A percentile compares a stretch with the other conserved stretches of the same genome.
Evolutionary conservation across 2,329 filamentous ascomycete genomes (phyloP).

Genomic region (Colletotrichum kahawae): DNA sequence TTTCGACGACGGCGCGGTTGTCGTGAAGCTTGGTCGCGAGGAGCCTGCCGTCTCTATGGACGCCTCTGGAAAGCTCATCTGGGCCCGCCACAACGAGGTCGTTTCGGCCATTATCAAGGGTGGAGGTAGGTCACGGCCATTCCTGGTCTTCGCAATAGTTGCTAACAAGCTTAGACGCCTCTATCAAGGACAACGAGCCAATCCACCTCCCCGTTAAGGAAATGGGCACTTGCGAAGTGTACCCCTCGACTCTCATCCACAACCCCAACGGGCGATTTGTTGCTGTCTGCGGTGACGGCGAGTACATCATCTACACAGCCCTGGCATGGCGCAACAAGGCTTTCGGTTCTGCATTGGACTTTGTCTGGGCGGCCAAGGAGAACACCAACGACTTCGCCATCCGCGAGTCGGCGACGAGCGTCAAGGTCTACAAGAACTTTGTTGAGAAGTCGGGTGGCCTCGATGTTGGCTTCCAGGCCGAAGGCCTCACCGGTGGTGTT

Average conservation of each 20-base stretch:
- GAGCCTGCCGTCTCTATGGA: conserved; percentile 99
- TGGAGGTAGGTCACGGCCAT: conserved; percentile 55
- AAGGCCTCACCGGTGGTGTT: conserved; percentile 87
- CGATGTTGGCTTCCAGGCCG: conserved; percentile 94
- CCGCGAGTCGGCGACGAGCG: conserved; percentile 88
- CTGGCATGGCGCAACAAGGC: conserved; percentile 97
- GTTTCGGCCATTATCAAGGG: conserved; percentile 95
- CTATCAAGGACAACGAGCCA: conserved; percentile 85
- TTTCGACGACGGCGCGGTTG: conserved; percentile 96
- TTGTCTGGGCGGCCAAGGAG: conserved; percentile 95
- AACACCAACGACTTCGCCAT: conserved; percentile 99
- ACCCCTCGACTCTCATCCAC: conserved; percentile 91
- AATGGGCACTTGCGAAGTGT: conserved; percentile 93
- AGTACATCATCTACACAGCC: conserved; percentile 99
- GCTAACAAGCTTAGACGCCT: conserved; percentile 63
- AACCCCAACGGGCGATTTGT: conserved; percentile 95
- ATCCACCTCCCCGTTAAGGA: conserved; percentile 92
- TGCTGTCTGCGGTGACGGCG: conserved; percentile 84
- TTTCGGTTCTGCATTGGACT: conserved; percentile 93
- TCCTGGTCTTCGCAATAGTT: not conserved
- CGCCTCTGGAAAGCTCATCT: conserved; percentile 91
- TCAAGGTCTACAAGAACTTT: conserved; percentile 98
- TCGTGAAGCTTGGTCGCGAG: conserved; percentile 96
- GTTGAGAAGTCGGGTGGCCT: conserved; percentile 87
- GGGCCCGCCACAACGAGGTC: conserved; percentile 94